A percentile compares a stretch with the other conserved stretches of the same genome.
Conservation (phyloP, 139 green algal genomes). For the Coelastrella sp. region DNA sequence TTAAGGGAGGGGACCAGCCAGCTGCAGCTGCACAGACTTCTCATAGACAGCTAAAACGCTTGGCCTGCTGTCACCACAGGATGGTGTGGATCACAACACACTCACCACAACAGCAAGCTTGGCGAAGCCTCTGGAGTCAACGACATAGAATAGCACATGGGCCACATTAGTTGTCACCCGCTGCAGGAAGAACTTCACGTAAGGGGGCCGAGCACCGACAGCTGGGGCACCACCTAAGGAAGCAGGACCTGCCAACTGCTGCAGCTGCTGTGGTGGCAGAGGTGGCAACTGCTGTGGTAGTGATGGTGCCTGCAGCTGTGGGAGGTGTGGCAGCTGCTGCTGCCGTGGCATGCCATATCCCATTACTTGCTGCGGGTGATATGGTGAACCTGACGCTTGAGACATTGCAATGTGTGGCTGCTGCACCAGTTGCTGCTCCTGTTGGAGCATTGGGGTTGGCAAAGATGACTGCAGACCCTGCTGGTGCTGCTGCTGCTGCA, state of each 20-base stretch:
- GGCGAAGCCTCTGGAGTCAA: conserved; percentile 5
- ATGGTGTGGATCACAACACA: too few species aligned
- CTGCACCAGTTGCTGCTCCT: not conserved
- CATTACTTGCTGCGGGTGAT: conserved; percentile 1
- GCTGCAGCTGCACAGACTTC: not conserved
- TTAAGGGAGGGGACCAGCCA: not conserved
- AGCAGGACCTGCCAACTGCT: not conserved
- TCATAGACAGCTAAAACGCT: not conserved
- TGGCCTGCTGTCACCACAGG: too few species aligned
- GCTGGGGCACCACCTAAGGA: not conserved
- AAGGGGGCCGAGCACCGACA: not conserved
- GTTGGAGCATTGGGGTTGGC: not conserved
- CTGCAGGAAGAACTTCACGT: conserved; percentile 42
- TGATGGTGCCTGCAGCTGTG: not conserved
- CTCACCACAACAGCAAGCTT: conserved; percentile 49
- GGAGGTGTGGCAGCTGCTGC: not conserved
- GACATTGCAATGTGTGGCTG: not conserved
- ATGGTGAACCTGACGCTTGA: not conserved
- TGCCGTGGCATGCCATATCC: not conserved
- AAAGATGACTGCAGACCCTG: not conserved
- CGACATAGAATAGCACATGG: conserved; percentile 45
- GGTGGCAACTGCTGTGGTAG: not conserved
- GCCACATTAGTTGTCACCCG: conserved; percentile 38
- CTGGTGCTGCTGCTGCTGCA: conserved; percentile 20
- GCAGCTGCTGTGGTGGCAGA: not conserved